These are phyloP conservation scores for Solanum virginianum DNA, from an alignment of 257 asterid species.

Conservation along the genomic window DNA sequence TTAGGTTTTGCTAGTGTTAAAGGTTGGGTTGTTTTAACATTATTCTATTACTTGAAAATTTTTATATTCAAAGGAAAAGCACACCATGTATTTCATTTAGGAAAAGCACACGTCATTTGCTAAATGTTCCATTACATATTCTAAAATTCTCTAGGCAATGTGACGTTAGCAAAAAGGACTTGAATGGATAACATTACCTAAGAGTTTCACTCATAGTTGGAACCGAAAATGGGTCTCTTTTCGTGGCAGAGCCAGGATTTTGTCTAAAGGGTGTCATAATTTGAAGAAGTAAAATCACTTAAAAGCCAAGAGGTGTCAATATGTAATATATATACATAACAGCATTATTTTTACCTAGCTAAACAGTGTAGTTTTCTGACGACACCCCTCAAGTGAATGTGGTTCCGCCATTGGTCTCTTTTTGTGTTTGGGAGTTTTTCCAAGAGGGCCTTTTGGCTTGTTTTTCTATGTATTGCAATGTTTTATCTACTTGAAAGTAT, in stretches of 20 bases:
- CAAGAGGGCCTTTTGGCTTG: background rate
- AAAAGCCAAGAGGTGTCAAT: too few species aligned
- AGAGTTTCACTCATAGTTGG: background rate
- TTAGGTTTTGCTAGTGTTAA: background rate
- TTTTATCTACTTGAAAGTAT: background rate
- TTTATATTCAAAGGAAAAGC: too few species aligned
- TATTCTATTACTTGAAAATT: too few species aligned
- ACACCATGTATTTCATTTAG: background rate
- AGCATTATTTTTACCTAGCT: too few species aligned
- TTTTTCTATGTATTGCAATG: background rate
- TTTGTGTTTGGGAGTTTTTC: background rate
- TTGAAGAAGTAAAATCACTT: too few species aligned
- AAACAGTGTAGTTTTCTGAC: too few species aligned
- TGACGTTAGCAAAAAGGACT: background rate
- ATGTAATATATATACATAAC: too few species aligned
- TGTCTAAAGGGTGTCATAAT: too few species aligned
- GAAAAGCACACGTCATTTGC: background rate
- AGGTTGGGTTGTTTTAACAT: background rate
- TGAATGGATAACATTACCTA: background rate
- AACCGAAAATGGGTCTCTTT: background rate
- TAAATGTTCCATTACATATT: background rate
- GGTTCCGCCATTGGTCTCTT: background rate
- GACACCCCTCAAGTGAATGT: too few species aligned
- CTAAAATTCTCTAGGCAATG: background rate
- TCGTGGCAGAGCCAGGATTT: background rate